Percentiles rank a stretch among this genome's conserved stretches.
phyloP scores from a whole-genome alignment of 2,329 filamentous ascomycete species.

The Botrytis byssoidea region DNA sequence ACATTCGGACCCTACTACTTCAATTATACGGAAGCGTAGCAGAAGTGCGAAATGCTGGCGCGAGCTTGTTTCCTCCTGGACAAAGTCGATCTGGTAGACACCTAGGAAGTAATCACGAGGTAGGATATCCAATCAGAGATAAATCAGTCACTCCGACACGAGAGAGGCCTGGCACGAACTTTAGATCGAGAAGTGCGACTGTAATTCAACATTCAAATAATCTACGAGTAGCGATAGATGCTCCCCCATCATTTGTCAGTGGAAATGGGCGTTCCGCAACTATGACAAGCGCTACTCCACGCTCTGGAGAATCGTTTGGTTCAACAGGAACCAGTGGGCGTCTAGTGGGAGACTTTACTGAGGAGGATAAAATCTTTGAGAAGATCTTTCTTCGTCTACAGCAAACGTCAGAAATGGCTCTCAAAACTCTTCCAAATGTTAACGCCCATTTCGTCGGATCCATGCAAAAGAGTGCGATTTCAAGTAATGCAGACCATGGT shows the following conservation, averaged over 20 bases:
- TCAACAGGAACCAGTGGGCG: constrained; percentile 43
- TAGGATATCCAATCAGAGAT: constrained; percentile 52
- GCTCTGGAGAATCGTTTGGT: constrained; percentile 78
- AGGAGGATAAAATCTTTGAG: constrained; percentile 81
- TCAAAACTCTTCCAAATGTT: constrained; percentile 68
- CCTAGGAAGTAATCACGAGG: constrained; percentile 43
- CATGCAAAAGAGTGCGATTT: constrained; percentile 61
- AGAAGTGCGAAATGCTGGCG: constrained; percentile 52
- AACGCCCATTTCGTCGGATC: constrained; percentile 64
- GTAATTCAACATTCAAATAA: constrained; percentile 37
- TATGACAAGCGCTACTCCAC: constrained; percentile 60
- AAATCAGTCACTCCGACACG: constrained; percentile 53
- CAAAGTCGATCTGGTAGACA: constrained; percentile 22
- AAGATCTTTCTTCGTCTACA: constrained; percentile 76
- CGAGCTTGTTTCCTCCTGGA: constrained; percentile 29
- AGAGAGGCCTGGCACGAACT: constrained; percentile 45
- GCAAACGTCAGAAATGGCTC: constrained; percentile 69
- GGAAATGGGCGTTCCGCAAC: constrained; percentile 51
- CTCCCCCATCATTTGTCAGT: constrained; percentile 50
- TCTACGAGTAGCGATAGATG: constrained; percentile 57
- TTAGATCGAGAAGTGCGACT: constrained; percentile 38
- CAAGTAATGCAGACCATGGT: constrained; percentile 57
- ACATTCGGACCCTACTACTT: constrained; percentile 63
- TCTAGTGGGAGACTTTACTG: constrained; percentile 56
- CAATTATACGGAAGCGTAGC: constrained; percentile 66